phyloP scores from a whole-genome alignment of 2,329 filamentous ascomycete species.

The Ploettnerulaceae sp. region DNA sequence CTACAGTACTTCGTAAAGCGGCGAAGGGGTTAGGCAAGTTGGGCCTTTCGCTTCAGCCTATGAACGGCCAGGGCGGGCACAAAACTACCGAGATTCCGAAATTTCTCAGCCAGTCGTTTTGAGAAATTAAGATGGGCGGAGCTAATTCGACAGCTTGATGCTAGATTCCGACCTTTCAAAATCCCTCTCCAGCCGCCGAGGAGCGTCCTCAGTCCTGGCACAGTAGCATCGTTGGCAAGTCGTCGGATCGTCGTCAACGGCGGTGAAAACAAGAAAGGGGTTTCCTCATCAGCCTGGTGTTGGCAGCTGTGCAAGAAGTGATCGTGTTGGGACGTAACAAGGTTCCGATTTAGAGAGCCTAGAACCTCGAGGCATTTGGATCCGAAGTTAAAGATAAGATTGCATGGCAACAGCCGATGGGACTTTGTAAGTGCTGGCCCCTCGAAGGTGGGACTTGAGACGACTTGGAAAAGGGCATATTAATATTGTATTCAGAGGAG shows the following conservation, averaged over 20 bases:
- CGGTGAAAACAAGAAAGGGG: slow-evolving; percentile 1
- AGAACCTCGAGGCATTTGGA: slow-evolving; percentile 4
- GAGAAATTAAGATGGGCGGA: slow-evolving; percentile 28
- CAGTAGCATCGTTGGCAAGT: background rate
- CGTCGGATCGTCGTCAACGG: slow-evolving; percentile 1
- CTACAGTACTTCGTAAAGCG: slow-evolving; percentile 16
- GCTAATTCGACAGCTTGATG: slow-evolving; percentile 23
- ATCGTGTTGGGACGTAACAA: slow-evolving; percentile 8
- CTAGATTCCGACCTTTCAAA: slow-evolving; percentile 39
- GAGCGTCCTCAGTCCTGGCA: slow-evolving; percentile 4
- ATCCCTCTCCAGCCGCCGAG: slow-evolving; percentile 40
- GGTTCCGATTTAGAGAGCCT: slow-evolving; percentile 6
- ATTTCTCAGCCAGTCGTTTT: slow-evolving; percentile 27
- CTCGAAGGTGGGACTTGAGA: slow-evolving; percentile 7
- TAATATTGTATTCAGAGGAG: too few relatives aligned
- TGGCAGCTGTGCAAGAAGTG: slow-evolving; percentile 10
- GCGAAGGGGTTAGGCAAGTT: slow-evolving; percentile 7
- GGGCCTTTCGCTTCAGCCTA: slow-evolving; percentile 19
- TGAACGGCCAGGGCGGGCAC: slow-evolving; percentile 11
- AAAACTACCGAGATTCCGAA: slow-evolving; percentile 16
- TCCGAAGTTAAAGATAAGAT: slow-evolving; percentile 9
- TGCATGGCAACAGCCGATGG: slow-evolving; percentile 4
- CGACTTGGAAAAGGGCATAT: slow-evolving; percentile 3
- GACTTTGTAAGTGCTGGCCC: slow-evolving; percentile 1
- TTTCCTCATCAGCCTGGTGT: slow-evolving; percentile 11